Base-by-base conservation (phyloP, 1,139 yeast species). In the Scheffersomyces insectosa region DNA sequence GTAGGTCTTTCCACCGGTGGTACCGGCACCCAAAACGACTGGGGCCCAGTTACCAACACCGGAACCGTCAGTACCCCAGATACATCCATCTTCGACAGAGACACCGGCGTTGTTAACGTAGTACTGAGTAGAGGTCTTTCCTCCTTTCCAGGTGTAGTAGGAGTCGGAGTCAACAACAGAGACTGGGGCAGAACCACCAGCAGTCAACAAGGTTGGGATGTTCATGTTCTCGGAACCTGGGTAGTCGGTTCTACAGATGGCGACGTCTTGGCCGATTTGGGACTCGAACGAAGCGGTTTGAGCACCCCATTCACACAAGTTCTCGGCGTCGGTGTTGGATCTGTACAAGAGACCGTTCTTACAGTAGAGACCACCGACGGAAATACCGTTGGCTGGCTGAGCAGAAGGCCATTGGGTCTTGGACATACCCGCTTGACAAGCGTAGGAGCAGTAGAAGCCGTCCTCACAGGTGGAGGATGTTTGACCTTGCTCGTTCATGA, bases 161-260 rank as follows among this genome's bases (percentile, higher is more conserved):
- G 68, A 54, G 50, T 73, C 79, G 57, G 80, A 75, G 63, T 83
- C 80, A 49, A 85, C 90, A 52, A 82, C 86, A 40, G 89, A 74
- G 50, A 82, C 76, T 46, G 84, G 83, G 47, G 77, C 68, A 42
- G 77, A 59, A 32, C 70, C 59, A 53, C 89, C 89, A 42, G 82
- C 82, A 40, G 67, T 60, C 52, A 86, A 84, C 60, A 79, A 77
- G 46, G 91, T 83, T 67, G 95, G 93, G 50, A 85, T 77, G 62
- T 80, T 87, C 95, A 86, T 86, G 72, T 85, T 85, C 74, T 86
- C 95, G 46, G 93, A 82, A 73, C 93, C 93, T 62, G 95, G 93
- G 72, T 86, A 86, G 67, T 86, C 95, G 49, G 95, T 86, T 80
- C 91, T 82, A 70, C 95, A 86, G 53, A 86, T 77, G 43, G 93